phyloP scores from a whole-genome alignment of 139 green algal species.

The Tetradesmus obliquus region DNA sequence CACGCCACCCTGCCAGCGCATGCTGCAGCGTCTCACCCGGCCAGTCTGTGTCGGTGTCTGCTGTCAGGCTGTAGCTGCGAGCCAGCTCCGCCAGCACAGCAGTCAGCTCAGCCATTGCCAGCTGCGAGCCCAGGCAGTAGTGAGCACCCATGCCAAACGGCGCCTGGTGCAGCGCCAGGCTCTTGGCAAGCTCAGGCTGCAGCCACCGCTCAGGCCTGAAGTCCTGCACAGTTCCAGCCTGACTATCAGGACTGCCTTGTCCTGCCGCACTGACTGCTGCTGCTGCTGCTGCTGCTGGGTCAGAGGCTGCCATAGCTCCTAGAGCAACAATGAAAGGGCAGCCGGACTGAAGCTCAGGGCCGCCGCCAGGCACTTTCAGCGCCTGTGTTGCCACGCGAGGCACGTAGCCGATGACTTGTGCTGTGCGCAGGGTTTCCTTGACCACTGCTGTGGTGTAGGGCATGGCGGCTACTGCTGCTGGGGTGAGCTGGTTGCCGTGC shows the following conservation, averaged over 20 bases:
- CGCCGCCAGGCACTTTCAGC: background rate
- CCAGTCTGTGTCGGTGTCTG: background rate
- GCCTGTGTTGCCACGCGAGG: background rate
- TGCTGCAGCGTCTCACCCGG: background rate
- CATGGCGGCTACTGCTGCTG: slow-evolving; percentile 16
- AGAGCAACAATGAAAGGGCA: slow-evolving; percentile 32
- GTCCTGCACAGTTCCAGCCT: background rate
- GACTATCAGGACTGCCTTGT: background rate
- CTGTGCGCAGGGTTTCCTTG: slow-evolving; percentile 13
- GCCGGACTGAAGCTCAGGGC: background rate
- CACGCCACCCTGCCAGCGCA: background rate
- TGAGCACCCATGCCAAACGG: slow-evolving; percentile 32
- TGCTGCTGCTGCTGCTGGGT: slow-evolving; percentile 20
- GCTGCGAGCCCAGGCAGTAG: slow-evolving; percentile 29
- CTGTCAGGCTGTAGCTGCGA: background rate
- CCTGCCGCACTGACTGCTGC: background rate
- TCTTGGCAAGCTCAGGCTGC: slow-evolving; percentile 8
- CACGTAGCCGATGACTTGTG: slow-evolving; percentile 19
- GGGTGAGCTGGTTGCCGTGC: slow-evolving; percentile 6
- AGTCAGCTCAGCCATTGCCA: slow-evolving; percentile 24
- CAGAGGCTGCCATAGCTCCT: background rate
- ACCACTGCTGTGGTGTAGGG: slow-evolving; percentile 20
- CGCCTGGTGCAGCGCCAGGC: background rate
- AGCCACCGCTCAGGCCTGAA: slow-evolving; percentile 41
- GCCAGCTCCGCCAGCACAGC: slow-evolving; percentile 26